Base-by-base conservation (phyloP, 768 basidiomycete species). In the Austroboletus festivus region DNA sequence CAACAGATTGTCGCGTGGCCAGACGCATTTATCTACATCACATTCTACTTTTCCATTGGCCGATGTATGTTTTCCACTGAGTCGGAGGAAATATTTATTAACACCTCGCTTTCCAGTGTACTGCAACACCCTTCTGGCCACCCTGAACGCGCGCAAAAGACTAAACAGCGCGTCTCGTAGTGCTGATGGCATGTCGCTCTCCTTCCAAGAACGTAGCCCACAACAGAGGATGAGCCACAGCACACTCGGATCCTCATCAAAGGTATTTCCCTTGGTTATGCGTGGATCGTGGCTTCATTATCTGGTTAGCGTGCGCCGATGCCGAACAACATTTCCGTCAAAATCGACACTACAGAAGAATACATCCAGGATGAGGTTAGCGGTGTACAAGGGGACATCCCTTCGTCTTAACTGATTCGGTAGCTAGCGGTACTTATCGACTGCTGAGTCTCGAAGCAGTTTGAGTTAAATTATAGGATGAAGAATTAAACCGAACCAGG, bases 21-120 rank as follows among this genome's bases (percentile, higher is more conserved):
- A 0, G 31, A 70, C 2, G 76, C 79, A 0, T 79, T 80, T 66
- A 60, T 81, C 45, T 84, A 83, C 50, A 77, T 82, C 39, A 63
- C 71, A 2, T 84, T 83, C 63, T 84, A 77, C 60, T 82, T 81
- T 53, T 77, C 73, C 58, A 73, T 81, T 33, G 80, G 81, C 19
- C 71, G 81, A 45, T 60, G 82, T 83, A 59, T 57, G 81, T 74
- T 8, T 13, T 9, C 10, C 33, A 11, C 24, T 11, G 5, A 20
- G 15, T n/a, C 22, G 15, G 23, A 26, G 19, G 2, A 20, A n/a
- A 7, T 13, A 1, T 10, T n/a, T 20, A 18, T 46, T 48, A 9
- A 55, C 19, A 8, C 5, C 18, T 22, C 19, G 3, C 11, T 34
- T 12, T 8, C 1, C 38, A 82, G 80, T 83, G 5, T 83, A 82